Conservation (phyloP, 2,329 filamentous ascomycete species). For the Microdochium nivale region DNA sequence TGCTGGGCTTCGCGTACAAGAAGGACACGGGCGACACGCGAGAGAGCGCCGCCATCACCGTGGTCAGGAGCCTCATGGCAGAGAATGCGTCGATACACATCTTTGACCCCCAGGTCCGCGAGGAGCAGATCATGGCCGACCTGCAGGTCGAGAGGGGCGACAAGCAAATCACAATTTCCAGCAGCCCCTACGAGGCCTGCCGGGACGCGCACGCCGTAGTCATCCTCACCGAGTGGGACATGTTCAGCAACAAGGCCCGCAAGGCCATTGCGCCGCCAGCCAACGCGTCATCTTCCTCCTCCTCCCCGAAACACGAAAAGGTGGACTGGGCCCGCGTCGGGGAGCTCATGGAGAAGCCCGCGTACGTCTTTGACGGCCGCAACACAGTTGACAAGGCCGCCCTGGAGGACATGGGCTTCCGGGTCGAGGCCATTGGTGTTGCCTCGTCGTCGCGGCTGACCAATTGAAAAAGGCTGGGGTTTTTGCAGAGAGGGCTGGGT, state of each 20-base stretch:
- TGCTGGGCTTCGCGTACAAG: constrained; percentile 74
- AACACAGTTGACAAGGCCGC: constrained; percentile 1
- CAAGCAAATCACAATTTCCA: constrained; percentile 25
- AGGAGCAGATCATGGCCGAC: constrained; percentile 19
- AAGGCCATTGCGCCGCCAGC: background rate
- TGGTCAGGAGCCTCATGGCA: constrained; percentile 56
- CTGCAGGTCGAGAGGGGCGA: constrained; percentile 14
- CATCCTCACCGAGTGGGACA: constrained; percentile 36
- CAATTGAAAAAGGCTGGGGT: background rate
- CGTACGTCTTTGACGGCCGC: constrained; percentile 1
- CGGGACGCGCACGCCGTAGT: constrained; percentile 30
- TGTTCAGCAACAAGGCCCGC: constrained; percentile 23
- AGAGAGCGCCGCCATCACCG: constrained; percentile 60
- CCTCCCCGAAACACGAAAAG: background rate
- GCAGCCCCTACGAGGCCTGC: constrained; percentile 31
- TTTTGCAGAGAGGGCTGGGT: too few relatives aligned
- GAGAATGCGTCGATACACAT: constrained; percentile 57
- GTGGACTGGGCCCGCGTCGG: background rate
- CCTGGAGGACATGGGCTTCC: background rate
- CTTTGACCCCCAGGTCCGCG: constrained; percentile 47
- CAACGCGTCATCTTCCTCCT: background rate
- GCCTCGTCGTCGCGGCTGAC: background rate
- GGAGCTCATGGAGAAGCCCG: background rate
- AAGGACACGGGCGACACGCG: constrained; percentile 70
- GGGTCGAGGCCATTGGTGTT: constrained; percentile 1